Evolutionary conservation across 2,329 filamentous ascomycete species (phyloP).

Genomic region (Fusarium dimerum): DNA sequence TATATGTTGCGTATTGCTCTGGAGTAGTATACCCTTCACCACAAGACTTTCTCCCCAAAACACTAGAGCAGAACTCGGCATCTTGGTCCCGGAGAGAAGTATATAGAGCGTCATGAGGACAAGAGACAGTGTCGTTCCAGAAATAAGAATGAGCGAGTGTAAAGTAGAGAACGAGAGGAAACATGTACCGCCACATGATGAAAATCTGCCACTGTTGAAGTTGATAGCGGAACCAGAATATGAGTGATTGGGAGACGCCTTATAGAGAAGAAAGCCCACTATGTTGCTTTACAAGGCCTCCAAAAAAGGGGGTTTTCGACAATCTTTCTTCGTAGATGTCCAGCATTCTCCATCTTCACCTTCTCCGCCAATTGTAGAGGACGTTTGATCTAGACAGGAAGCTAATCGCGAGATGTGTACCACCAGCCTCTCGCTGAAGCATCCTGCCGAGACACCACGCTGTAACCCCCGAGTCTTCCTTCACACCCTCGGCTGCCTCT

Average conservation of each 20-base stretch:
- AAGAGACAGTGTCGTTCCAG: slow-evolving; percentile 22
- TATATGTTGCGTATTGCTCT: slow-evolving; percentile 30
- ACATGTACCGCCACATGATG: slow-evolving; percentile 24
- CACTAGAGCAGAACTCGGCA: slow-evolving; percentile 30
- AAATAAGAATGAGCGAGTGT: slow-evolving; percentile 11
- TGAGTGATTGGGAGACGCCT: neutral
- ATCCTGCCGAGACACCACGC: slow-evolving; percentile 22
- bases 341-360: no score
- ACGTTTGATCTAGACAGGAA: neutral
- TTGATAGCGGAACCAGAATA: neutral
- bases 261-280: neutral
- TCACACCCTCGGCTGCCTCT: slow-evolving; percentile 10
- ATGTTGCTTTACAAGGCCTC: no score
- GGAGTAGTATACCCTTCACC: slow-evolving; percentile 28
- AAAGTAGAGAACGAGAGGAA: slow-evolving; percentile 8
- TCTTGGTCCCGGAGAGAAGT: slow-evolving; percentile 31
- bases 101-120: slow-evolving; percentile 33
- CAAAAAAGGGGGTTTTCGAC: no score
- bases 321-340: no score
- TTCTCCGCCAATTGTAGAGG: no score
- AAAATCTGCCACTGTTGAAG: neutral
- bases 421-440: slow-evolving; percentile 1
- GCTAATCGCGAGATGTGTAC: slow-evolving; percentile 4
- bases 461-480: neutral
- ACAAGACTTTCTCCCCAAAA: slow-evolving; percentile 27